Evolutionary conservation across 2,329 filamentous ascomycete species (phyloP).

Genomic region (Dactylonectria estremocensis): DNA sequence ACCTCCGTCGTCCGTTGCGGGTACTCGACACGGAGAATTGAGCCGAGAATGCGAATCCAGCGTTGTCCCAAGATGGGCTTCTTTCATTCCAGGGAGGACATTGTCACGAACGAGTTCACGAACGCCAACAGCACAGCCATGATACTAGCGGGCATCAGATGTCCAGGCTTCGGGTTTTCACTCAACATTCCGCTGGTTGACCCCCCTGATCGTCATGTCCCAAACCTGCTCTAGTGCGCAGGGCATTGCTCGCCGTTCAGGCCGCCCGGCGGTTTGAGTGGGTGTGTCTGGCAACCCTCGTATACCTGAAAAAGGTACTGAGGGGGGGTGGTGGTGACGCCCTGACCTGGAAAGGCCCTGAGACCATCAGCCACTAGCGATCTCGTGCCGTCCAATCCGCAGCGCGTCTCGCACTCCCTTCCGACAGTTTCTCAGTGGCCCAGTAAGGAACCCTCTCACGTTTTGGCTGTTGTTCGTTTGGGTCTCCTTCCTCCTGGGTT

Average conservation of each 20-base stretch:
- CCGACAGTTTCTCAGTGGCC: neutral
- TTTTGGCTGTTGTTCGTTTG: too few species aligned
- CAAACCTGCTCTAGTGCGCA: conserved; percentile 7
- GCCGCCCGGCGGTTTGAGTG: conserved; percentile 8
- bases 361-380: conserved; percentile 20
- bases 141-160: conserved; percentile 5
- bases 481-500: neutral
- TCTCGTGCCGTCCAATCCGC: conserved; percentile 19
- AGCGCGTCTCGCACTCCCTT: conserved; percentile 18
- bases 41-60: neutral
- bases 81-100: neutral
- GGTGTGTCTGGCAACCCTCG: conserved; percentile 23
- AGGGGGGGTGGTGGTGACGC: neutral
- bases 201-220: conserved; percentile 20
- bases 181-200: neutral
- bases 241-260: conserved; percentile 11
- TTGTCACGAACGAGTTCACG: neutral
- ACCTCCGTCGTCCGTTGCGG: conserved; percentile 16
- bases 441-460: neutral
- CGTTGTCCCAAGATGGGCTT: neutral
- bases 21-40: neutral
- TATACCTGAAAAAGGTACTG: conserved; percentile 21
- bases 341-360: conserved; percentile 1
- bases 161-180: neutral
- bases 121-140: neutral